Evolutionary conservation across 495 filamentous ascomycete species (phyloP).

Genomic region (Tuber magnatum): DNA sequence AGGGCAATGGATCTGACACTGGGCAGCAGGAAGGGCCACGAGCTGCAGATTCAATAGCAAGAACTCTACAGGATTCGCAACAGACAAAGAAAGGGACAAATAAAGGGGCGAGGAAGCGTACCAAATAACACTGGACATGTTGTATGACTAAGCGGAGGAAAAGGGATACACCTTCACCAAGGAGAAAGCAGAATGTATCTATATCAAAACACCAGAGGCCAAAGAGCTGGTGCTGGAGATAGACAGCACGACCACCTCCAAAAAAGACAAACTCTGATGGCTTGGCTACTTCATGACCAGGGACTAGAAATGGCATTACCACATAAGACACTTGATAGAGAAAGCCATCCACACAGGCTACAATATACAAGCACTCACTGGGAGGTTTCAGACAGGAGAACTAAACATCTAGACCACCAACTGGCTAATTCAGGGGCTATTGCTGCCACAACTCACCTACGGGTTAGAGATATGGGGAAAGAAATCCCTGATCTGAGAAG

Average conservation of each 20-base stretch:
- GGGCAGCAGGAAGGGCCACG: no score
- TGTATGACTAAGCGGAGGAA: no score
- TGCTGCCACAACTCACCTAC: not conserved
- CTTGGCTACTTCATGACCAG: not conserved
- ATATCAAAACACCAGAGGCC: not conserved
- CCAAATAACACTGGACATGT: no score
- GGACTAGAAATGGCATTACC: not conserved
- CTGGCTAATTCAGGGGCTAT: not conserved
- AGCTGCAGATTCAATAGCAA: not conserved
- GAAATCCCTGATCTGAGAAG: not conserved
- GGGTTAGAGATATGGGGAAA: not conserved
- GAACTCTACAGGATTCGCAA: not conserved
- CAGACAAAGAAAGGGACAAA: not conserved
- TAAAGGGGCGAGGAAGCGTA: not conserved
- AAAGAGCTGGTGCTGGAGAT: not conserved
- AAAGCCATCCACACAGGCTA: not conserved
- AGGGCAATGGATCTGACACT: not conserved
- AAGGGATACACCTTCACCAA: no score
- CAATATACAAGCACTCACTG: no score
- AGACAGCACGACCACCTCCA: fast-evolving
- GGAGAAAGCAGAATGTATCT: no score
- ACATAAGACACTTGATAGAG: not conserved
- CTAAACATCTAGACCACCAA: not conserved
- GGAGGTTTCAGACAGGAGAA: not conserved
- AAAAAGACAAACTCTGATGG: not conserved